Base-by-base conservation (phyloP, 306 rosid species). In the Senna tora region DNA sequence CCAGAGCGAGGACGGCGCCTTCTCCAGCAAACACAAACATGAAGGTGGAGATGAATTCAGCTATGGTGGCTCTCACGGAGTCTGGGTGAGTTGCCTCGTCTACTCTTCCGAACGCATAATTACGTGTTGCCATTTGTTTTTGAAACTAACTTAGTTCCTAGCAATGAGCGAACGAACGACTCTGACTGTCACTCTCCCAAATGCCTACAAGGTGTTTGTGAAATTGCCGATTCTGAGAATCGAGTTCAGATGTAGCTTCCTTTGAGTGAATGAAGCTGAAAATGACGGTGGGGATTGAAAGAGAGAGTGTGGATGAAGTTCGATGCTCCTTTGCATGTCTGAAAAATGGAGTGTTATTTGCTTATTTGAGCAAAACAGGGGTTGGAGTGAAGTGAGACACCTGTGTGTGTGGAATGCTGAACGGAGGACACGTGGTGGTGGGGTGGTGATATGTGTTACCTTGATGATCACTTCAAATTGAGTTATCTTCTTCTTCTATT, bases 61-160 rank as follows among this genome's bases (percentile, higher is more conserved):
- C 96, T 50, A 94, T 61, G 59, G 96, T 38, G 15, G 97, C 99
- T 79, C 99, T 85, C 66, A 94, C 74, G 82, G 99, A 87, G 72
- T 94, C 99, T 0, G 99, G 99, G 71, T 91, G 93, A 6, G 90
- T 89, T 54, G 93, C 99, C 73, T 94, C 99, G 56, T 94, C 97
- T 11, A 81, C 88, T 79, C 99, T 83, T 77, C 95, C 95, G 30
- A 94, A 75, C 15, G 78, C 87, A 74, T 94, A 94, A 68, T 89
- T 87, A 25, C 99, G 85, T 9, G 84, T 73, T 51, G 92, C 77
- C 96, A 93, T 33, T 12, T 21, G 30, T 25, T 25, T 25, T 25
- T 25, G 30, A 25, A 25, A 25, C 2, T 25, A 25, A 25, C 30
- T 25, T n/a, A n/a, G n/a, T n/a, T 25, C 30, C 30, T 25, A 25